phyloP scores from a whole-genome alignment of 768 basidiomycete species.

The Tylopilus sp. region DNA sequence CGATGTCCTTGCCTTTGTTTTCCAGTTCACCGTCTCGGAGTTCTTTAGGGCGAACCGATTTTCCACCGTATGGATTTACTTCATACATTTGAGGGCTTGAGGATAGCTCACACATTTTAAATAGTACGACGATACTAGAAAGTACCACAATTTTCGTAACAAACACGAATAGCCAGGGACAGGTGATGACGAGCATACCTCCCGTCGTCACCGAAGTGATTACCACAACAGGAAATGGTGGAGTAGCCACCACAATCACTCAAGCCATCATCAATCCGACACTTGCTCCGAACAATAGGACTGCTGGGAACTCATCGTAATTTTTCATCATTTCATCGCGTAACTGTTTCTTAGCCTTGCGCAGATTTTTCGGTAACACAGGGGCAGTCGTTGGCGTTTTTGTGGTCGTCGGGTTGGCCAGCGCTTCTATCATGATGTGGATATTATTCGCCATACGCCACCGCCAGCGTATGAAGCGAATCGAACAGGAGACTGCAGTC shows the following conservation, averaged over 20 bases:
- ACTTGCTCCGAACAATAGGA: slow-evolving; percentile 47
- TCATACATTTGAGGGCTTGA: slow-evolving; percentile 2
- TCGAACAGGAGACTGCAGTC: slow-evolving; percentile 71
- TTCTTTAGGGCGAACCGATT: slow-evolving; percentile 2
- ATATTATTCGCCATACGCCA: slow-evolving; percentile 68
- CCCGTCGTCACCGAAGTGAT: slow-evolving; percentile 53
- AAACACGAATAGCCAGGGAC: slow-evolving; percentile 58
- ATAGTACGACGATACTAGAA: slow-evolving; percentile 49
- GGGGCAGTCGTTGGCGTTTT: slow-evolving; percentile 93
- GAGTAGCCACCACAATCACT: slow-evolving; percentile 56
- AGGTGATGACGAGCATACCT: slow-evolving; percentile 48
- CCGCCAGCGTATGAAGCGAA: slow-evolving; percentile 52
- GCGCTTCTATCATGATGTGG: slow-evolving; percentile 63
- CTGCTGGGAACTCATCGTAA: slow-evolving; percentile 48
- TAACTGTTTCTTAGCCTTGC: slow-evolving; percentile 5
- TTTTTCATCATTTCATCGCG: background rate
- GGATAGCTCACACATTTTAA: slow-evolving; percentile 14
- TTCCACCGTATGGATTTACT: slow-evolving; percentile 26
- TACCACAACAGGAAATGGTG: slow-evolving; percentile 53
- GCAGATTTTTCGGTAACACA: slow-evolving; percentile 81
- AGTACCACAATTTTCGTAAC: slow-evolving; percentile 51
- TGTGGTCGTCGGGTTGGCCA: slow-evolving; percentile 82
- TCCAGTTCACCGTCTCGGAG: slow-evolving; percentile 7
- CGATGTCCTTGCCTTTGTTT: slow-evolving; percentile 4
- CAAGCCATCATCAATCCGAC: slow-evolving; percentile 70